phyloP scores from a whole-genome alignment of 495 filamentous ascomycete species.

The Aspergillus conjunctus region DNA sequence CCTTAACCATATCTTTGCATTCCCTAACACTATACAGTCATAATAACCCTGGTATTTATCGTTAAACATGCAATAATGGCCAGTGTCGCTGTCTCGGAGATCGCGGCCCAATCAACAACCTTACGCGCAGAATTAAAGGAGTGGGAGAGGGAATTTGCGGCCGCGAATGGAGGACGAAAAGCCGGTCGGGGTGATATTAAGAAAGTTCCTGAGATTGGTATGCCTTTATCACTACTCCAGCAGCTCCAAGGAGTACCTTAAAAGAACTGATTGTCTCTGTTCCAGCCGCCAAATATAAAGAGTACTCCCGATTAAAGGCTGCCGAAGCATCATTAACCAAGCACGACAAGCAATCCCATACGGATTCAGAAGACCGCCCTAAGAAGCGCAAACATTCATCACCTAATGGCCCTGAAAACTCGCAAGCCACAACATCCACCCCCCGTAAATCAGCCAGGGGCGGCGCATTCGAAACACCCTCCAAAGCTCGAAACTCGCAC shows the following conservation, averaged over 20 bases:
- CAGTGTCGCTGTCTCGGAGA: conserved; percentile 30
- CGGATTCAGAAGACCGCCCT: conserved; percentile 27
- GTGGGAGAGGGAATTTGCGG: conserved; percentile 82
- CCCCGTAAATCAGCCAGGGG: conserved; percentile 41
- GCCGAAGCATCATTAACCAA: conserved; percentile 42
- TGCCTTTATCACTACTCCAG: background rate
- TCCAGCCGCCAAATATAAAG: conserved; percentile 85
- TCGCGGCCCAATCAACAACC: conserved; percentile 29
- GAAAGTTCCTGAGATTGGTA: conserved; percentile 78
- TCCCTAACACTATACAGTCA: too few relatives aligned
- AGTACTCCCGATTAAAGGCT: conserved; percentile 75
- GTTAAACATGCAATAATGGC: conserved; percentile 38
- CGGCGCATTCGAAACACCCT: conserved; percentile 46
- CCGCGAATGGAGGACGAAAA: conserved; percentile 69
- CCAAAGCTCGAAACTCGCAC: conserved; percentile 45
- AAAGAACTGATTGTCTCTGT: conserved; percentile 8
- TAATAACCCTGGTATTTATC: background rate
- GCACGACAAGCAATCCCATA: conserved; percentile 27
- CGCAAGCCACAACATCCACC: conserved; percentile 21
- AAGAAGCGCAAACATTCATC: conserved; percentile 48
- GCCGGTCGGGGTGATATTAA: conserved; percentile 86
- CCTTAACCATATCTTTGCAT: background rate
- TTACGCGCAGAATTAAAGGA: conserved; percentile 78
- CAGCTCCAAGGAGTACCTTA: background rate
- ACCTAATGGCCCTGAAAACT: conserved; percentile 30